Evolutionary conservation across 2,329 filamentous ascomycete species (phyloP), one percentile per base, ranked within the genome.

Genomic region (Sporothrix globosa): DNA sequence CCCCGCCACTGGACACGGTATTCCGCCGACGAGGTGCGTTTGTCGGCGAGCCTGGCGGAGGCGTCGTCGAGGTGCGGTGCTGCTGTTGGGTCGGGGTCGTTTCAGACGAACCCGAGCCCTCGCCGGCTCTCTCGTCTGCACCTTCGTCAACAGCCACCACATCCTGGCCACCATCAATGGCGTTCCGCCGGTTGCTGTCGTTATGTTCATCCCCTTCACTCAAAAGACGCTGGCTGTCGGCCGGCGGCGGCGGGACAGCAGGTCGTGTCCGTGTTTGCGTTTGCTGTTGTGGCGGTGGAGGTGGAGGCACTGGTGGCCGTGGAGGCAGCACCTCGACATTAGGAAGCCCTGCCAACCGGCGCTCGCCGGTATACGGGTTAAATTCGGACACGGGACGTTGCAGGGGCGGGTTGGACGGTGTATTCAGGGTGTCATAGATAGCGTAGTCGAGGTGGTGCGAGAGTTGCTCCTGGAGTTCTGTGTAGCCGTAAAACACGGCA

Each of bases 401-500:
- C n/a, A 72, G 9, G 34, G 67, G 67, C 54, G 65, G 68, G 75
- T 71, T 24, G 53, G 69, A 4, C 76, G 79, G 19, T 73, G 74
- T 19, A 83, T 39, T 84, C 7, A 86, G 76, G 11, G 72, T 75
- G 17, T 72, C 76, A 67, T 80, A 82, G 48, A 86, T 79, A n/a
- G 74, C 70, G 2, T 75, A 72, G 78, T 81, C 81, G n/a, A 85
- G 73, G 4, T 76, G 71, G 2, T 78, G 77, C 14, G 77, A 79
- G 70, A 81, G 77, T 10, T 78, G 74, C 11, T 79, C 78, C 72
- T 79, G 79, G 27, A 83, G 70, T 21, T 77, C 78, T 9, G 80
- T 81, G 63, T 82, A 81, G 63, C 83, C 76, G 58, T 82, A 82
- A 75, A 83, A 85, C 3, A 81, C 78, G 4, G 82, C 76, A 58